Evolutionary conservation across 345 rosid species (phyloP).

Genomic region (Xanthoceras sorbifolium): DNA sequence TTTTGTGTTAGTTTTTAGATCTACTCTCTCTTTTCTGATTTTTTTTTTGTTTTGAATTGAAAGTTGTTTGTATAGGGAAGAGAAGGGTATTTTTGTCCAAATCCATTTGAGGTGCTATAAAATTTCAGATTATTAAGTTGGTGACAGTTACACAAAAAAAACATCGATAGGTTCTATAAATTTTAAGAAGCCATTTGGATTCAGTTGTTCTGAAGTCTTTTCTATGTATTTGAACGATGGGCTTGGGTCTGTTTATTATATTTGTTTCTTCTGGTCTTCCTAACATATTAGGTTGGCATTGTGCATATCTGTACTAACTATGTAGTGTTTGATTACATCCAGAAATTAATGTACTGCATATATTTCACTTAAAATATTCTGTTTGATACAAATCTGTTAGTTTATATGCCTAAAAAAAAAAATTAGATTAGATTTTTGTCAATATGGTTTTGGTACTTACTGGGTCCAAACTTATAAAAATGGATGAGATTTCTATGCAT

Average conservation of each 20-base stretch:
- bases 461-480: neutral
- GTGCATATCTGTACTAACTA: neutral
- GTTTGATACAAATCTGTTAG: neutral
- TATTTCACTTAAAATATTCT: neutral
- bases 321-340: neutral
- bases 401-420: neutral
- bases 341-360: neutral
- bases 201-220: neutral
- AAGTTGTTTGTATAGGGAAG: too few relatives aligned
- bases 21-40: too few relatives aligned
- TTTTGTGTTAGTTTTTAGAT: too few relatives aligned
- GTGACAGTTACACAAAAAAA: too few relatives aligned
- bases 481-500: neutral
- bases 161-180: too few relatives aligned
- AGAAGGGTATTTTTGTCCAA: too few relatives aligned
- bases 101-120: too few relatives aligned
- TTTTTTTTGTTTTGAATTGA: too few relatives aligned
- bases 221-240: neutral
- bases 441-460: neutral
- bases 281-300: neutral
- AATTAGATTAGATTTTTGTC: neutral
- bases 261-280: neutral
- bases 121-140: too few relatives aligned
- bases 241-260: neutral
- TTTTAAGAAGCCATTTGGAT: too few relatives aligned